Evolutionary conservation across 2,329 filamentous ascomycete species (phyloP).

Genomic region (Talaromyces albobiverticillius): DNA sequence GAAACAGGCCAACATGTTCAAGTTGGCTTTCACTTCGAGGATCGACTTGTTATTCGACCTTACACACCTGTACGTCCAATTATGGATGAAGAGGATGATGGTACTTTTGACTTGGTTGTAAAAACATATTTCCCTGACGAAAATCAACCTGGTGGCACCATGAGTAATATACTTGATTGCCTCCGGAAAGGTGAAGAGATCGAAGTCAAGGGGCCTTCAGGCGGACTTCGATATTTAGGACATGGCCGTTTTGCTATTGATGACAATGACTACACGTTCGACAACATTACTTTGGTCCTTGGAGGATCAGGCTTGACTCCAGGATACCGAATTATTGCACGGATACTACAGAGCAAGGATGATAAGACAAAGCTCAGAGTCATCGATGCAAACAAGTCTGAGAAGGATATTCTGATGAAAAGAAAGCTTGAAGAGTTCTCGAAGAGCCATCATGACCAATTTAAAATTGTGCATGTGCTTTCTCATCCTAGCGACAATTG

Average conservation of each 20-base stretch:
- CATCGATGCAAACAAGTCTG: constrained; percentile 49
- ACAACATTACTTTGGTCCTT: constrained; percentile 47
- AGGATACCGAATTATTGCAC: constrained; percentile 42
- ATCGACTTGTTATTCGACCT: constrained; percentile 50
- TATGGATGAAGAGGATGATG: constrained; percentile 36
- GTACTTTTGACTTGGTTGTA: constrained; percentile 49
- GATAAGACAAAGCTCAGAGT: constrained; percentile 42
- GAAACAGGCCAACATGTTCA: constrained; percentile 54
- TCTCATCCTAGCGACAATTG: constrained; percentile 45
- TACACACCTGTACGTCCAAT: constrained; percentile 53
- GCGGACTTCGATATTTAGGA: constrained; percentile 51
- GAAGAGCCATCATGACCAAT: constrained; percentile 33
- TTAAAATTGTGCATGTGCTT: constrained; percentile 49
- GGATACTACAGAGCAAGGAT: neutral
- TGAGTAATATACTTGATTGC: constrained; percentile 53
- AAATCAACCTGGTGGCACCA: constrained; percentile 51
- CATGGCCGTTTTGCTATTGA: constrained; percentile 48
- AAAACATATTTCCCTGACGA: constrained; percentile 53
- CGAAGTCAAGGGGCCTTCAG: constrained; percentile 52
- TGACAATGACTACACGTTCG: constrained; percentile 40
- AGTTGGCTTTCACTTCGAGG: constrained; percentile 52
- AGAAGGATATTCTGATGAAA: constrained; percentile 47
- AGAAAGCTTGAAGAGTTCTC: constrained; percentile 43
- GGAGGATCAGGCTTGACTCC: constrained; percentile 54
- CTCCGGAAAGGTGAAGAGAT: constrained; percentile 49